Evolutionary conservation across 345 rosid genomes (phyloP).

Genomic region (Dimocarpus longan): DNA sequence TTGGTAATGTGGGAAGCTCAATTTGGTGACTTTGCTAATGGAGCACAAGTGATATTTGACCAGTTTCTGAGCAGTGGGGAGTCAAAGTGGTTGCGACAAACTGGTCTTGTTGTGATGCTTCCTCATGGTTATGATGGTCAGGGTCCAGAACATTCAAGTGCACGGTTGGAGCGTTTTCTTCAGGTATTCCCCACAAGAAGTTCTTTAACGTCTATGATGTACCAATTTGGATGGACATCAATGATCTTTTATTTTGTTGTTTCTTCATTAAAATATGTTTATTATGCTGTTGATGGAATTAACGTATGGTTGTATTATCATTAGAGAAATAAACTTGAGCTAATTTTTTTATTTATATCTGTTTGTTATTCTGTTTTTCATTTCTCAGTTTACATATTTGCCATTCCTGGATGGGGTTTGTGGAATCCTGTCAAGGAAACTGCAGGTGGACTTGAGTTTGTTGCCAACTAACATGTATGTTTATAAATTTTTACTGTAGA

Average conservation of each 20-base stretch:
- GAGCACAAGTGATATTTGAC: slow-evolving; percentile 84
- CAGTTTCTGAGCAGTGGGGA: slow-evolving; percentile 84
- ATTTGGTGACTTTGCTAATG: slow-evolving; percentile 85
- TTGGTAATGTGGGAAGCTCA: slow-evolving; percentile 87
- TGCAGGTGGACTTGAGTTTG: neutral
- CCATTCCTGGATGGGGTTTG: neutral
- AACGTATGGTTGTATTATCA: neutral
- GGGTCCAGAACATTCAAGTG: slow-evolving; percentile 91
- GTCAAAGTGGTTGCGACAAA: slow-evolving; percentile 83
- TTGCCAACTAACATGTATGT: neutral
- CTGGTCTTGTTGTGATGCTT: slow-evolving; percentile 76
- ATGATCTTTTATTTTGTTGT: neutral
- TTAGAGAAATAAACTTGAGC: neutral
- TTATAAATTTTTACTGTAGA: slow-evolving; percentile 42
- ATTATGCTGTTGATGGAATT: neutral
- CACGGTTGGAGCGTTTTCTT: slow-evolving; percentile 74
- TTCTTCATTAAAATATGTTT: neutral
- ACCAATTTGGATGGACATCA: neutral
- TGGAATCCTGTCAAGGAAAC: neutral
- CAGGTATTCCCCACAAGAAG: slow-evolving; percentile 48
- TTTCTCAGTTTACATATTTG: neutral
- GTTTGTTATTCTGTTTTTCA: neutral
- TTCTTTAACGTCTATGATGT: neutral
- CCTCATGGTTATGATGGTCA: slow-evolving; percentile 90
- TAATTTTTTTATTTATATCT: neutral